Base-by-base conservation (phyloP, 2,329 filamentous ascomycete species). In the Paraconiothyrium brasiliense region DNA sequence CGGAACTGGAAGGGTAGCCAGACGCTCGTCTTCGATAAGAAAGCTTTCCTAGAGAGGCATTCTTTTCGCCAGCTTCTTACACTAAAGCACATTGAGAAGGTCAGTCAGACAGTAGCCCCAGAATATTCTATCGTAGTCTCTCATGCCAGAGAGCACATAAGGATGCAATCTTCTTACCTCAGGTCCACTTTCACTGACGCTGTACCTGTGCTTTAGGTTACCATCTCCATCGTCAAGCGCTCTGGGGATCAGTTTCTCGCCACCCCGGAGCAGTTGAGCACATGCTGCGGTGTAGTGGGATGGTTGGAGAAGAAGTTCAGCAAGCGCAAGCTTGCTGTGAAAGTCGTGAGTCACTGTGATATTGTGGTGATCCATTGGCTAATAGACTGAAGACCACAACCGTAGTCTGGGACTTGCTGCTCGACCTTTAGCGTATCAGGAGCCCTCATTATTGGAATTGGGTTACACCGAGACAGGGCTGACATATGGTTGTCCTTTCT, bases 1-100 rank as follows among this genome's bases (percentile, higher is more conserved):
- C 46, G 39, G 13, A 13, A 54, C 35, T 30, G 43, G 37, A 13
- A 57, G 27, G 10, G 44, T 16, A 22, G 11, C 9, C 16, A 22
- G 11, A 10, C 24, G 27, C 14, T 22, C 20, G 1, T 22, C 4
- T 34, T 62, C 11, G 50, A 58, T 27, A 58, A 22, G 44, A 58
- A 62, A 24, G 9, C 14, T 11, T 62, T 62, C 16, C 34, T 48
- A 4, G 59, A 62, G 9, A n/a, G 8, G 14, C 34, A 62, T 37
- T 39, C 59, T 3, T 49, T 62, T 35, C 55, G 56, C 35, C 46
- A 61, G 54, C 54, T 61, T 32, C 54, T 61, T 22, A 22, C 32
- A 13, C 54, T 61, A 11, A 61, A 37, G 32, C 32, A 57, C 16
- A 14, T 61, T 6, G 34, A 50, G 41, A 54, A 49, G 30, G 54